Evolutionary conservation across 495 filamentous ascomycete genomes (phyloP).

Genomic region (Aspergillus bridgeri): DNA sequence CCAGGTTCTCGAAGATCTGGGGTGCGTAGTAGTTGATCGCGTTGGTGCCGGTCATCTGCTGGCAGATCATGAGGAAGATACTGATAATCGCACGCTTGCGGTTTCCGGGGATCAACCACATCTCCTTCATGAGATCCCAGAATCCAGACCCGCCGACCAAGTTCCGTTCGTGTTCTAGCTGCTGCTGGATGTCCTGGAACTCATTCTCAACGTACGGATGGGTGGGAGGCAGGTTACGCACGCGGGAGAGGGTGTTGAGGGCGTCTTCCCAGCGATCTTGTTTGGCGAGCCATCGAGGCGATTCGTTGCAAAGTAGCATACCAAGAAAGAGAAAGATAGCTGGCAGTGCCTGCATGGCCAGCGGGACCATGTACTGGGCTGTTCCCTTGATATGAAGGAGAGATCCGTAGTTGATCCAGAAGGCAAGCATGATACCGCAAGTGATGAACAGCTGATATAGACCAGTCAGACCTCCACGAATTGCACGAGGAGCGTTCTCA

Average conservation of each 20-base stretch:
- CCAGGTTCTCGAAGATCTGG: slow-evolving; percentile 62
- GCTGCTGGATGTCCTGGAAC: slow-evolving; percentile 58
- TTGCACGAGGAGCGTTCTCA: slow-evolving; percentile 69
- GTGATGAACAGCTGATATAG: slow-evolving; percentile 68
- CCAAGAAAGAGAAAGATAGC: slow-evolving; percentile 57
- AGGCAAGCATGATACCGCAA: slow-evolving; percentile 63
- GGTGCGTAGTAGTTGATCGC: slow-evolving; percentile 72
- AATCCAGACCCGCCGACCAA: slow-evolving; percentile 59
- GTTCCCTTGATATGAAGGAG: slow-evolving; percentile 50
- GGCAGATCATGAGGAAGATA: slow-evolving; percentile 65
- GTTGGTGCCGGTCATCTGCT: slow-evolving; percentile 68
- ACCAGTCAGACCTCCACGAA: slow-evolving; percentile 66
- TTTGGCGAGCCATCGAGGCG: slow-evolving; percentile 67
- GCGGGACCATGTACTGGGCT: slow-evolving; percentile 62
- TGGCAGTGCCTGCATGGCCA: slow-evolving; percentile 64
- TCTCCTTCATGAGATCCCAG: slow-evolving; percentile 65
- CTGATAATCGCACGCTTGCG: slow-evolving; percentile 55
- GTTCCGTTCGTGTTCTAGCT: slow-evolving; percentile 66
- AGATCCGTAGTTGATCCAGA: slow-evolving; percentile 62
- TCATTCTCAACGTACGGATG: slow-evolving; percentile 66
- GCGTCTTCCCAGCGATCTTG: slow-evolving; percentile 69
- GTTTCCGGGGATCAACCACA: slow-evolving; percentile 66
- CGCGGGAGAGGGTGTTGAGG: slow-evolving; percentile 48
- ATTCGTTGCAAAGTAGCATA: slow-evolving; percentile 62
- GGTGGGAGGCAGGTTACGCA: slow-evolving; percentile 49